These are phyloP conservation scores for Alternaria sp. DNA, from an alignment of 2,329 filamentous ascomycete species.

Conservation along the genomic window DNA sequence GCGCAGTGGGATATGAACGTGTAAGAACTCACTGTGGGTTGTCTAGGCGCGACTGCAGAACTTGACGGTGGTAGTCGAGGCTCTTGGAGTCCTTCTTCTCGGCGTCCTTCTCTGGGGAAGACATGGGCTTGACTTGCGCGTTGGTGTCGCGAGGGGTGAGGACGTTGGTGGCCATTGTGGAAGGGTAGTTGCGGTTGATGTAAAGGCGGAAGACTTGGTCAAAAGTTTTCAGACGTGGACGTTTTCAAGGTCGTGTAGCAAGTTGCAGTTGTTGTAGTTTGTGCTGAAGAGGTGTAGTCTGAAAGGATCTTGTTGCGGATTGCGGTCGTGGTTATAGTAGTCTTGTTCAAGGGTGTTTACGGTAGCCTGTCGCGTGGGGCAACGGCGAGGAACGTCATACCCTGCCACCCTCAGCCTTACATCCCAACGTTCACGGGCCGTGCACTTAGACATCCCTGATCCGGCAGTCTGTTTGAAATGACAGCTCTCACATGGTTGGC, in stretches of 20 bases:
- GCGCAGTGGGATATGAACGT: background rate
- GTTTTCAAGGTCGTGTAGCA: background rate
- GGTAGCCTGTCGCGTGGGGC: conserved; percentile 15
- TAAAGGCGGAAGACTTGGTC: background rate
- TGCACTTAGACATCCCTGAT: background rate
- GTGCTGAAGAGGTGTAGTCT: background rate
- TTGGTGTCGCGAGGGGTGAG: conserved; percentile 73
- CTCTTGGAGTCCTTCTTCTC: conserved; percentile 45
- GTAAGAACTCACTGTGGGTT: conserved; percentile 64
- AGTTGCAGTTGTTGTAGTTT: background rate
- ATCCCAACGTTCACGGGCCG: conserved; percentile 1
- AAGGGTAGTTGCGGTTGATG: background rate
- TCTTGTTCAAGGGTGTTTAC: conserved; percentile 13
- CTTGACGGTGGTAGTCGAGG: conserved; percentile 78
- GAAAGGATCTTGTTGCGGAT: background rate
- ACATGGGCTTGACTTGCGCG: conserved; percentile 45
- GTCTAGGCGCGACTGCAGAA: conserved; percentile 74
- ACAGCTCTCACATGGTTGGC: background rate
- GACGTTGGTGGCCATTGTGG: conserved; percentile 64
- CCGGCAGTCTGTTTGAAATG: background rate
- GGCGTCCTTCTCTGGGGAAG: conserved; percentile 35
- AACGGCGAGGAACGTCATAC: conserved; percentile 21
- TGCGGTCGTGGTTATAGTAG: conserved; percentile 7
- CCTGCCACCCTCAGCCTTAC: background rate
- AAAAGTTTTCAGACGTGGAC: background rate